These are phyloP conservation scores for Sarcodon sp. DNA, from an alignment of 768 basidiomycete genomes.

Conservation along the genomic window DNA sequence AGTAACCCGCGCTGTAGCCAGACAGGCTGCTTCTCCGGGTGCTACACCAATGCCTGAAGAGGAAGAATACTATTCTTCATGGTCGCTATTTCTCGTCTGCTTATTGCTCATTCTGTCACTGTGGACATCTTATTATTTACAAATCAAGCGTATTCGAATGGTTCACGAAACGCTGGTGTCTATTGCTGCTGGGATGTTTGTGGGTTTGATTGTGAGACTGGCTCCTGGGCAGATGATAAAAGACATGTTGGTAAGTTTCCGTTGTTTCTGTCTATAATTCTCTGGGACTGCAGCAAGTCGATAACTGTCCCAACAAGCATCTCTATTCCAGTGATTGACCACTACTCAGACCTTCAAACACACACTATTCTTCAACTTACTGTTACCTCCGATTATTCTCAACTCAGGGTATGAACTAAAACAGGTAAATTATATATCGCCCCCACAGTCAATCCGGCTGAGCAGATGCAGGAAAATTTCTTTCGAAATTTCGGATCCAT, in stretches of 20 bases:
- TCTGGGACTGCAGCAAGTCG: not conserved
- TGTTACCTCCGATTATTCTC: constrained; percentile 96
- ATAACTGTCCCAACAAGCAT: too few relatives aligned
- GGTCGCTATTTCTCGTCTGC: constrained; percentile 91
- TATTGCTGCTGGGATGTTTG: constrained; percentile 92
- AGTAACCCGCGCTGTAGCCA: too few relatives aligned
- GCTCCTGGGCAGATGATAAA: constrained; percentile 90
- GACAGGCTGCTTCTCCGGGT: constrained; percentile 3
- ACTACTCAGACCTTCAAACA: constrained; percentile 77
- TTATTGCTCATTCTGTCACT: constrained; percentile 87
- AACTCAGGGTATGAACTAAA: constrained; percentile 98
- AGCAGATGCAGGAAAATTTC: constrained; percentile 72
- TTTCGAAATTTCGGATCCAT: constrained; percentile 98
- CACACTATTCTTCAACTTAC: constrained; percentile 93
- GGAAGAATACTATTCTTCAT: constrained; percentile 85
- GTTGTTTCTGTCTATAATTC: not conserved
- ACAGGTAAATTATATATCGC: constrained; percentile 43
- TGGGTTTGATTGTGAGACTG: constrained; percentile 82
- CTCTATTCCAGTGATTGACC: not conserved
- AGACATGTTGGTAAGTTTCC: constrained; percentile 83
- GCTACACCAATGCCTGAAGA: constrained; percentile 35
- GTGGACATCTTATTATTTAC: constrained; percentile 94
- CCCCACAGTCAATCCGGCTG: not conserved
- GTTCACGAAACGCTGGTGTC: constrained; percentile 95
- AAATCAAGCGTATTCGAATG: constrained; percentile 90